Percentiles rank a stretch among this genome's conserved stretches.
Evolutionary conservation across 1,284 basidiomycete species (phyloP).

Genomic region (Sutorius eximius): DNA sequence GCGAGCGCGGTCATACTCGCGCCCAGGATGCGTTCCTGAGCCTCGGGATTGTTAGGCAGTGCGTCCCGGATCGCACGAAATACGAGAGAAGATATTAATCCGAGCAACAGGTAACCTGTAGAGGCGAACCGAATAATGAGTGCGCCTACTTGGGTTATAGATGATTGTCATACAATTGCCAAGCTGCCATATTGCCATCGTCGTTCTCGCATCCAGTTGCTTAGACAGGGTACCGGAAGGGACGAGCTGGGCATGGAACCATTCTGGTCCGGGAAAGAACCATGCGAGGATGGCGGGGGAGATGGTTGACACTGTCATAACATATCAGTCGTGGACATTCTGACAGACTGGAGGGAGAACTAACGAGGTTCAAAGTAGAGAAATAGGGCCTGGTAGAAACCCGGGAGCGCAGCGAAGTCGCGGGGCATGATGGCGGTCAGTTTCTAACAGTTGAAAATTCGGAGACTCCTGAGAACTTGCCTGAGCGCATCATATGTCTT

Average conservation of each 20-base stretch:
- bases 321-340: background rate
- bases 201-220: constrained; percentile 50
- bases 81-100: constrained; percentile 65
- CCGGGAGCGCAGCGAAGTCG: constrained; percentile 61
- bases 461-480: background rate
- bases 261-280: constrained; percentile 60
- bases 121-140: background rate
- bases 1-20: constrained; percentile 64
- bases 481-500: background rate
- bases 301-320: constrained; percentile 53
- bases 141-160: background rate
- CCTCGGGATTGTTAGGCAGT: constrained; percentile 55
- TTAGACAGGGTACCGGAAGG: constrained; percentile 43
- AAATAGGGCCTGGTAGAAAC: constrained; percentile 67
- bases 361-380: constrained; percentile 69
- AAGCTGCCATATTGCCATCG: constrained; percentile 73
- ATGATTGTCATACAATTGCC: constrained; percentile 55
- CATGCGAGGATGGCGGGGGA: constrained; percentile 59
- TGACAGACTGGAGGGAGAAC: constrained; percentile 15
- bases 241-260: constrained; percentile 73
- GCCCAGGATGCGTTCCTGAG: constrained; percentile 71
- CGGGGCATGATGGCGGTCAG: constrained; percentile 16
- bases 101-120: constrained; percentile 67
- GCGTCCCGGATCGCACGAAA: constrained; percentile 70
- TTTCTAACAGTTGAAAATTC: background rate